phyloP scores from a whole-genome alignment of 2,329 filamentous ascomycete genomes.

The Colletotrichum lentis region DNA sequence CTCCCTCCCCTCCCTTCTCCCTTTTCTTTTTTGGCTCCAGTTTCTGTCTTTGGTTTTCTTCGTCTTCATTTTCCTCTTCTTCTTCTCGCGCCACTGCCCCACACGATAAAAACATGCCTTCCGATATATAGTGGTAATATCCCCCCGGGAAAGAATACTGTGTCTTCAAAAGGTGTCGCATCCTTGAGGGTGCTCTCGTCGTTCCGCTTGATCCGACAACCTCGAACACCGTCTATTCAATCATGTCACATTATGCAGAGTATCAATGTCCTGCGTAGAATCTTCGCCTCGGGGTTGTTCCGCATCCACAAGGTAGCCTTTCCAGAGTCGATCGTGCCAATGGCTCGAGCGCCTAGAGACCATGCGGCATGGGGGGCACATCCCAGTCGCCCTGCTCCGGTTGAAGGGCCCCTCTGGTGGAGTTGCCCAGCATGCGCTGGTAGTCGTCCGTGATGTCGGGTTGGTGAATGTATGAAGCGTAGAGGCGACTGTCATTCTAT shows the following conservation, averaged over 20 bases:
- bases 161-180: neutral
- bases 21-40: neutral
- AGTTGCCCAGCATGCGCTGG: no score
- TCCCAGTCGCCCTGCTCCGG: neutral
- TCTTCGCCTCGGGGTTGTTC: neutral
- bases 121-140: constrained; percentile 2
- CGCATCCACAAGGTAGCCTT: neutral
- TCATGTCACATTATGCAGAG: neutral
- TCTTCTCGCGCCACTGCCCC: neutral
- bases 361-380: neutral
- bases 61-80: no score
- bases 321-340: neutral
- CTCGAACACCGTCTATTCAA: neutral
- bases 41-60: neutral
- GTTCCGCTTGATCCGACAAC: neutral
- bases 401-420: neutral
- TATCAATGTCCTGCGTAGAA: neutral
- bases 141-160: neutral
- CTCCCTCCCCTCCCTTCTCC: neutral
- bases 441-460: constrained; percentile 6
- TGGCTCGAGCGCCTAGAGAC: neutral
- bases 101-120: neutral
- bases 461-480: constrained; percentile 24
- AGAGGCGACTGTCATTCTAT: constrained; percentile 25
- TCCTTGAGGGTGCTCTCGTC: neutral